Base-by-base conservation (phyloP, 257 asterid species). In the Catharanthus roseus region DNA sequence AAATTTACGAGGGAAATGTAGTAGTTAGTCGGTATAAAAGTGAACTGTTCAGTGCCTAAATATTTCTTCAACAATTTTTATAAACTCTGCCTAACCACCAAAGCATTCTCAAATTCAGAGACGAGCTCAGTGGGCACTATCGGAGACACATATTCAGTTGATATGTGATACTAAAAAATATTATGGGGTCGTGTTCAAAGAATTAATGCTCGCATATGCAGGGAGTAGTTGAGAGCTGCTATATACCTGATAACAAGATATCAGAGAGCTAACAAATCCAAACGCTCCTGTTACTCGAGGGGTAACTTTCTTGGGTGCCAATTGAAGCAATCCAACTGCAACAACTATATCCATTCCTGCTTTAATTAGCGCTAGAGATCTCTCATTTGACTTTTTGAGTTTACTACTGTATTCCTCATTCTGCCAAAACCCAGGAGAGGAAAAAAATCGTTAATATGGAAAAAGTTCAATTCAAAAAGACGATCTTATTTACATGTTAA, bases 211-310 rank as follows among this genome's bases (percentile, higher is more conserved):
- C 13, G 11, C 34, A 34, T 18, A 51, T 12, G 2, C 8, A 1
- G 12, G 5, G 16, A 50, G 21, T 33, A 69, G 19, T 18, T 18
- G 31, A 34, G 15, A n/a, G 45, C 24, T 6, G 23, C 1, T 31
- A 41, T 12, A 66, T 79, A 91, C 99, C 99, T 95, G 99, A 80
- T 95, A 95, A 82, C 99, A 95, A 75, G 99, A 91, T 81, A 95
- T 89, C 84, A 95, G 87, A 74, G 97, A 95, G 93, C 77, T 89
- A 29, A 75, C 80, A 58, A 95, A 89, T 65, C 99, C 99, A 72
- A 85, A 80, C 56, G 89, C 97, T 74, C 99, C 99, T 3, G 96
- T 91, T 55, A 95, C 97, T 66, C 99, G 97, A 26, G 99, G 96
- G 65, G 89, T 91, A 74, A 93, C 88, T 80, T 91, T 91, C 89